These are phyloP conservation scores for Rutidosis leptorrhynchoides DNA, from an alignment of 129 eudicot species.

Conservation along the genomic window DNA sequence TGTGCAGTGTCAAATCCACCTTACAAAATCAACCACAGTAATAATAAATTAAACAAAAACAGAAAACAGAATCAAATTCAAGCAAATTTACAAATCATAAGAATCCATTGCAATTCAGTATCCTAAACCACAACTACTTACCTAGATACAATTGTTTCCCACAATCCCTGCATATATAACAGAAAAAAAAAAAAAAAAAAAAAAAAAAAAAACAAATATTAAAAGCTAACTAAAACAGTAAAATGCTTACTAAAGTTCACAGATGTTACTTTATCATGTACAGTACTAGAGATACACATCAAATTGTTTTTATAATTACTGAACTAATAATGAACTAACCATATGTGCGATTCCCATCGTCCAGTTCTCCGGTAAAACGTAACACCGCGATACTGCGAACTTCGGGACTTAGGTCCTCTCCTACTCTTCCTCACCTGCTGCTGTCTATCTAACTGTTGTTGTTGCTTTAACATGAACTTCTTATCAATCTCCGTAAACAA, in stretches of 20 bases:
- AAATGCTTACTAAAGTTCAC: neutral
- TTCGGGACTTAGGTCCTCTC: slow-evolving; percentile 81
- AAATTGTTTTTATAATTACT: neutral
- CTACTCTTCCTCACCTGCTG: slow-evolving; percentile 66
- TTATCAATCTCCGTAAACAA: slow-evolving; percentile 39
- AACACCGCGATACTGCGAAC: slow-evolving; percentile 87
- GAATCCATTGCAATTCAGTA: slow-evolving; percentile 26
- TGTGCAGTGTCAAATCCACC: slow-evolving; percentile 59
- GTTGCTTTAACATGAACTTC: slow-evolving; percentile 30
- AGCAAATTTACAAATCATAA: neutral
- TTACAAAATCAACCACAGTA: slow-evolving; percentile 33
- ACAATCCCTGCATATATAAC: slow-evolving; percentile 60
- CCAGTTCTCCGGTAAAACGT: slow-evolving; percentile 84
- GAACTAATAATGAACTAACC: slow-evolving; percentile 34
- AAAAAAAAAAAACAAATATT: neutral
- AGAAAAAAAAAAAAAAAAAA: neutral
- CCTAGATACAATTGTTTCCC: slow-evolving; percentile 89
- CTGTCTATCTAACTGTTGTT: slow-evolving; percentile 35
- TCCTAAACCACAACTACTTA: slow-evolving; percentile 25
- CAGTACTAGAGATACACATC: too few species aligned
- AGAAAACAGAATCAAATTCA: slow-evolving; percentile 17
- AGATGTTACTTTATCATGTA: too few species aligned
- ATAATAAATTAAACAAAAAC: slow-evolving; percentile 21
- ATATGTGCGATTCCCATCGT: slow-evolving; percentile 89
- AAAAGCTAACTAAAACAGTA: slow-evolving; percentile 2